A percentile compares a stretch with the other conserved stretches of the same genome.
phyloP scores from a whole-genome alignment of 257 asterid species.

The Lavandula angustifolia region DNA sequence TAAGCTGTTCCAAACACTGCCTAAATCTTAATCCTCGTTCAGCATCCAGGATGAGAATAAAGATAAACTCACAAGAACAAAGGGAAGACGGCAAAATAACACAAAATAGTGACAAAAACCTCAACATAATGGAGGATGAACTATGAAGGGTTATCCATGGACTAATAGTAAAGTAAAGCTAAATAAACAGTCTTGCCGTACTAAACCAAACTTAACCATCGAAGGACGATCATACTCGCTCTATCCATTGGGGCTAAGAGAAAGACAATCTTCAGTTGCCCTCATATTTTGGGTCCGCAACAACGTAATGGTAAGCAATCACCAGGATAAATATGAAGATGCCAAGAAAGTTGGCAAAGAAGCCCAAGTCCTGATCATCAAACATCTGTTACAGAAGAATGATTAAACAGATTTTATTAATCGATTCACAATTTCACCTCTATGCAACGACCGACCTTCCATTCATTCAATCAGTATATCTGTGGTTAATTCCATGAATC shows the following conservation, averaged over 20 bases:
- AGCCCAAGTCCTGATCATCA: conserved; percentile 95
- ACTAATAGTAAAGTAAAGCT: conserved; percentile 34
- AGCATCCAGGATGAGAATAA: too few relatives aligned
- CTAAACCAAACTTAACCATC: conserved; percentile 29
- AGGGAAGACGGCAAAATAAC: too few relatives aligned
- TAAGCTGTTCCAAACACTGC: too few relatives aligned
- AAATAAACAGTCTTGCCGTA: conserved; percentile 31
- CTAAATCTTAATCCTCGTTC: too few relatives aligned
- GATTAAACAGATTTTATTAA: background rate
- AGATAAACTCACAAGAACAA: too few relatives aligned
- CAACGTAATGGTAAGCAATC: conserved; percentile 85
- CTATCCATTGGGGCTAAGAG: conserved; percentile 20
- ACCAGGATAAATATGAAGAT: conserved; percentile 79
- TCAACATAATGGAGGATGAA: too few relatives aligned
- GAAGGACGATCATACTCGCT: background rate
- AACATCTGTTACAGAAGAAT: conserved; percentile 61
- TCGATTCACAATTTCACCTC: background rate
- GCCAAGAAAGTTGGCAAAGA: conserved; percentile 96
- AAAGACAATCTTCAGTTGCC: conserved; percentile 57
- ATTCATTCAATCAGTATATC: too few relatives aligned
- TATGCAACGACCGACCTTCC: too few relatives aligned
- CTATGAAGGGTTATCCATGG: conserved; percentile 28
- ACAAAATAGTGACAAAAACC: too few relatives aligned
- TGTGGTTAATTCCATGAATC: too few relatives aligned
- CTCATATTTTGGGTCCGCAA: conserved; percentile 93